These are phyloP conservation scores for Neoascochyta sp. DNA, from an alignment of 2,329 filamentous ascomycete species.

Conservation along the genomic window DNA sequence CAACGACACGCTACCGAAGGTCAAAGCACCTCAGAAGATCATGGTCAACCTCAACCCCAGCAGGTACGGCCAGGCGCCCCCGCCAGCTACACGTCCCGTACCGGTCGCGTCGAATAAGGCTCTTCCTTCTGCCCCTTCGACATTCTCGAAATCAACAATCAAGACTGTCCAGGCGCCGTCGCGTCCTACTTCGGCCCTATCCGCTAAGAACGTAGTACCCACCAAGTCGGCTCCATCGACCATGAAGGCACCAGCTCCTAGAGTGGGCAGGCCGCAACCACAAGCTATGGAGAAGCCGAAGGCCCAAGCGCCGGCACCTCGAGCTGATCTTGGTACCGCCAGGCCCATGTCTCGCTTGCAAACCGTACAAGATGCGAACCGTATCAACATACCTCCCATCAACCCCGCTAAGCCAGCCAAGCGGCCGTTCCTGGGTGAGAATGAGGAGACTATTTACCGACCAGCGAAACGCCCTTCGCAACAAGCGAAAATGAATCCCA, in stretches of 20 bases:
- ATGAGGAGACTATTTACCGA: conserved; percentile 54
- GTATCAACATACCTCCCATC: conserved; percentile 52
- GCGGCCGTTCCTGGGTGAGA: conserved; percentile 69
- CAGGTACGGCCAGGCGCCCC: conserved; percentile 35
- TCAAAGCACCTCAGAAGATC: conserved; percentile 62
- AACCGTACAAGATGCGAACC: conserved; percentile 57
- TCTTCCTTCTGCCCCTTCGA: conserved; percentile 21
- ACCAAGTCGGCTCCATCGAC: conserved; percentile 20
- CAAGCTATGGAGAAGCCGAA: conserved; percentile 67
- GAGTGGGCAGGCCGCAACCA: conserved; percentile 29
- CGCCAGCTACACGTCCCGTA: conserved; percentile 57
- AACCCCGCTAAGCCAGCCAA: conserved; percentile 72
- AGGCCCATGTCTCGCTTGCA: conserved; percentile 60
- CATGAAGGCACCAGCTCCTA: conserved; percentile 24
- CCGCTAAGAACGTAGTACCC: conserved; percentile 17
- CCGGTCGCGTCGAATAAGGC: conserved; percentile 14
- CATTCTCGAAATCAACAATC: conserved; percentile 32
- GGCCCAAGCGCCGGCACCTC: conserved; percentile 32
- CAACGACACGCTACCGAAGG: conserved; percentile 57
- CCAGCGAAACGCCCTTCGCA: conserved; percentile 35
- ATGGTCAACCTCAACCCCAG: conserved; percentile 62
- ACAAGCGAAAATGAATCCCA: conserved; percentile 46
- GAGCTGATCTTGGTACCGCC: conserved; percentile 49
- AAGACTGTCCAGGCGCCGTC: conserved; percentile 50
- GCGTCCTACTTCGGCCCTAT: conserved; percentile 30